Evolutionary conservation across 805 yeast species (phyloP).

Genomic region (Candida nanaspora): DNA sequence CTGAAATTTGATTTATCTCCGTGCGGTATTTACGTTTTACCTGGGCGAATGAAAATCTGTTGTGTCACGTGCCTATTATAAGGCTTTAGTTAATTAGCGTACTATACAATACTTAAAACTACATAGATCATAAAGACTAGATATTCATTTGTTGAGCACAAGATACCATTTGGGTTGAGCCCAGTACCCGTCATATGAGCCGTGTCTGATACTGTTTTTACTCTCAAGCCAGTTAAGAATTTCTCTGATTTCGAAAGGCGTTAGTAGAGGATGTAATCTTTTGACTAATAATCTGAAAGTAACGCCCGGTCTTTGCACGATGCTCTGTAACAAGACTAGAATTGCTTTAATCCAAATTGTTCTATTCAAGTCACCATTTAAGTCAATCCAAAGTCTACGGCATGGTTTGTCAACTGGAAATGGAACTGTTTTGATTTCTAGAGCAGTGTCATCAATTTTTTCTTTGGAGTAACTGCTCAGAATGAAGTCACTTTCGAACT

Average conservation of each 20-base stretch:
- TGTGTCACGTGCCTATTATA: too few species aligned
- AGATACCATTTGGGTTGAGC: conserved; percentile 38
- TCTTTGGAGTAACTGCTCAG: conserved; percentile 18
- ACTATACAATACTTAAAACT: background rate
- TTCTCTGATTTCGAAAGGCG: conserved; percentile 29
- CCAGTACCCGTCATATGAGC: conserved; percentile 34
- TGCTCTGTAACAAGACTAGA: conserved; percentile 34
- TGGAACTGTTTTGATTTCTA: conserved; percentile 20
- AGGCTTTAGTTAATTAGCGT: too few species aligned
- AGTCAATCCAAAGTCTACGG: conserved; percentile 65
- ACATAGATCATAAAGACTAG: background rate
- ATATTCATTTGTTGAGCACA: conserved; percentile 2
- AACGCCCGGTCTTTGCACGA: conserved; percentile 53
- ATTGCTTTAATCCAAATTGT: conserved; percentile 55
- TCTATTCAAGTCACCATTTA: conserved; percentile 51
- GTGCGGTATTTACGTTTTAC: too few species aligned
- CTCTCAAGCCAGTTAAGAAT: conserved; percentile 39
- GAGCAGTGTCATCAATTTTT: conserved; percentile 3
- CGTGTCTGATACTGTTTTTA: conserved; percentile 29
- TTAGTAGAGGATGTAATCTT: conserved; percentile 24
- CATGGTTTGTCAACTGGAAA: conserved; percentile 59
- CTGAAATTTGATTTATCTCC: too few species aligned
- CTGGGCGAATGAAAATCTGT: too few species aligned
- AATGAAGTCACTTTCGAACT: conserved; percentile 57
- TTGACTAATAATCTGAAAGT: conserved; percentile 14